Base-by-base conservation (phyloP, 148 eudicot species). In the Nyssa sinensis region DNA sequence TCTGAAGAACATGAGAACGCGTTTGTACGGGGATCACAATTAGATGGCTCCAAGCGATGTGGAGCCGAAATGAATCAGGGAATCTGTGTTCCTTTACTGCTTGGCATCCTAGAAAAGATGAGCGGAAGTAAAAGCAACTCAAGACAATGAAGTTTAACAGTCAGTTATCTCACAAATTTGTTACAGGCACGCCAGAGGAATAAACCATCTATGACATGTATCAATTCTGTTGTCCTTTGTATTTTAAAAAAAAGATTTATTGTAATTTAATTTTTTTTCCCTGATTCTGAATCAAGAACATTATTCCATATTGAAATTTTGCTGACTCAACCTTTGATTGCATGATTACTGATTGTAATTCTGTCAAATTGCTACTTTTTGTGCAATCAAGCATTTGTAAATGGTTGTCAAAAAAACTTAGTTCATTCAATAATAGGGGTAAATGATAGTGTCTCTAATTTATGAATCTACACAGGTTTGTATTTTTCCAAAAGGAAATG, bases 81-180 rank as follows among this genome's bases (percentile, higher is more conserved):
- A 27, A 69, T 85, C 32, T 89, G 93, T 78, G 82, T 85, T 60
- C 93, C 89, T 21, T 67, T 83, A 29, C 74, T 85, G 31, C 37
- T 76, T 19, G 72, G 64, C 31, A 68, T 80, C 1, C 24, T 83
- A 13, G 63, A 41, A 39, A 83, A 80, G 81, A 49, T 66, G 66
- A 71, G 70, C 73, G 25, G 81, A 69, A 79, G 72, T 66, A 76
- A 49, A 73, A 79, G 85, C 80, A 39, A 25, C 61, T 72, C 80
- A 21, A 81, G 77, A 24, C 66, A 7, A 17, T 77, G 69, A 70
- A 70, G 9, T 35, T 14, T 3, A 5, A 21, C 61, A 4, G 10
- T 24, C 53, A 5, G 9, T 16, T 19, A 14, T 1, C n/a, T 32
- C 7, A 31, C 30, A 30, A 23, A 11, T 31, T 12, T 69, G 41